Evolutionary conservation across 2,329 filamentous ascomycete genomes (phyloP).

Genomic region (Exophiala xenobiotica): DNA sequence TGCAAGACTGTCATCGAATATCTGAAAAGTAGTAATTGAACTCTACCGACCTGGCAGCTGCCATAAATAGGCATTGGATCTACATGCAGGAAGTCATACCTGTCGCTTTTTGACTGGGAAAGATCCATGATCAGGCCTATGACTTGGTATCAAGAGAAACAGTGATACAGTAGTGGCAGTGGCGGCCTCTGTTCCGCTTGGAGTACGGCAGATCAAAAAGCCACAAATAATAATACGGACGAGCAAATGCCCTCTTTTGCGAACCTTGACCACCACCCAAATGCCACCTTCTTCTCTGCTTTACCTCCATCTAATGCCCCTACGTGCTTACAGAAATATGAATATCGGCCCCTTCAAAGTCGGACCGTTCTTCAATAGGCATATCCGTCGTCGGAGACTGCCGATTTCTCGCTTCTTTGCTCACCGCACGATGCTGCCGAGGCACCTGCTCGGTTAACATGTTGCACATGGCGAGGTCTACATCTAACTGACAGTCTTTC

Average conservation of each 20-base stretch:
- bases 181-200: no score
- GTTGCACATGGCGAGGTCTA: not conserved
- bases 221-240: not conserved
- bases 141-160: no score
- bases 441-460: slow-evolving; percentile 1
- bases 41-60: no score
- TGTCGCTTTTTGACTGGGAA: no score
- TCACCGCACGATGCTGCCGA: not conserved
- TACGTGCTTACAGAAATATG: not conserved
- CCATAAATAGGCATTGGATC: no score
- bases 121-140: no score
- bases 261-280: not conserved
- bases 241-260: not conserved
- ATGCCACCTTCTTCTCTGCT: not conserved
- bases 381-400: not conserved
- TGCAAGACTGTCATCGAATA: not conserved
- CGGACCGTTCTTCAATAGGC: not conserved
- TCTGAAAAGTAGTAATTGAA: no score
- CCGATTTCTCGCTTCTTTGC: not conserved
- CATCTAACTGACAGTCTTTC: no score
- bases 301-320: not conserved
- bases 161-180: no score
- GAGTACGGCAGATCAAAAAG: not conserved
- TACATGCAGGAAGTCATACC: no score
- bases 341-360: not conserved